phyloP scores from a whole-genome alignment of 306 rosid genomes.

The Hippophae rhamnoides region DNA sequence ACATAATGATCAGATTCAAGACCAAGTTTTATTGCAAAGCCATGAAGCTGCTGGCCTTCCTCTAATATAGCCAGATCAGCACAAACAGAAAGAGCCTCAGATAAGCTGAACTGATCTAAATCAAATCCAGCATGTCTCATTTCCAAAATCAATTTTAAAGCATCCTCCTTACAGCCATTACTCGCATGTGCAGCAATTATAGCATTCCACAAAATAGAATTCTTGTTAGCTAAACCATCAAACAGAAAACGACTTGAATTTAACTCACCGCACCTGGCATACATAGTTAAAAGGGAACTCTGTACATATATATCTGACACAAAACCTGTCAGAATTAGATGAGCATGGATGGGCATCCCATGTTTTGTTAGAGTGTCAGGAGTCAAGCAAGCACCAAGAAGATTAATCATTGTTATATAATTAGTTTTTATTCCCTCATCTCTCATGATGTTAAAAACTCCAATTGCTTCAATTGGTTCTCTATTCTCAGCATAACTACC shows the following conservation, averaged over 20 bases:
- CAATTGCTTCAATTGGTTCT: constrained; percentile 51
- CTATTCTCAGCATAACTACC: constrained; percentile 64
- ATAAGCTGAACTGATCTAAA: constrained; percentile 78
- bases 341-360: constrained; percentile 68
- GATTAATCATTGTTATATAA: constrained; percentile 63
- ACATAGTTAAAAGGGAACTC: constrained; percentile 76
- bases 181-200: constrained; percentile 72
- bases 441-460: constrained; percentile 55
- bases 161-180: constrained; percentile 67
- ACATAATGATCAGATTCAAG: constrained; percentile 58
- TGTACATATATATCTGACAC: constrained; percentile 63
- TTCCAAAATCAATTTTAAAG: constrained; percentile 44
- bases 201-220: constrained; percentile 75
- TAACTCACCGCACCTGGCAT: constrained; percentile 75
- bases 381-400: constrained; percentile 52
- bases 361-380: constrained; percentile 37
- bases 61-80: constrained; percentile 78
- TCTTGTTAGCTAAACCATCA: constrained; percentile 37
- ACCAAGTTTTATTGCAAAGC: constrained; percentile 61
- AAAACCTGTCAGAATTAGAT: constrained; percentile 48
- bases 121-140: constrained; percentile 49
- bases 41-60: constrained; percentile 84
- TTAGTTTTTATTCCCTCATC: constrained; percentile 46
- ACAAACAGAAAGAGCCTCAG: constrained; percentile 51
- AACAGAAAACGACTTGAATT: constrained; percentile 52